A percentile compares a stretch with the other conserved stretches of the same genome.
phyloP scores from a whole-genome alignment of 306 rosid species.

The Mimosa bimucronata region DNA sequence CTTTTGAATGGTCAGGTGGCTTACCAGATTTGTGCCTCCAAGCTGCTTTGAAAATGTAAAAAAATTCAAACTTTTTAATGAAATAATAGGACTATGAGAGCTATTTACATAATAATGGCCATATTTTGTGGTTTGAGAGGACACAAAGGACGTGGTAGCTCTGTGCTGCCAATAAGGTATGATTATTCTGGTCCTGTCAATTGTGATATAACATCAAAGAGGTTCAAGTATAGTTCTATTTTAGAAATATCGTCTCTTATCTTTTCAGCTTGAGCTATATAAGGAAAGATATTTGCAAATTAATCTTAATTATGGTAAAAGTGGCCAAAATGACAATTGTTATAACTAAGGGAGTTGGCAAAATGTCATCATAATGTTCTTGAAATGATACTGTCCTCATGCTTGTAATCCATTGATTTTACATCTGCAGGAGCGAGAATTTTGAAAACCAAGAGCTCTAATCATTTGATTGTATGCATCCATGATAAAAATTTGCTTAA shows the following conservation, averaged over 20 bases:
- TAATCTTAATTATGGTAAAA: background rate
- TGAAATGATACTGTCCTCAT: background rate
- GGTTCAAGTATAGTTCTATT: constrained; percentile 11
- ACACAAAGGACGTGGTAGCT: constrained; percentile 9
- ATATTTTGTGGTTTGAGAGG: constrained; percentile 18
- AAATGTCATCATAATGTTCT: background rate
- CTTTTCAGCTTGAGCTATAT: background rate
- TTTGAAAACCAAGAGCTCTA: constrained; percentile 14
- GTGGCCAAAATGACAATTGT: constrained; percentile 6
- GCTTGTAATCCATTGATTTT: background rate
- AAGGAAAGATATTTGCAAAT: background rate
- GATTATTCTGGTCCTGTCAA: background rate
- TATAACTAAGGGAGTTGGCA: constrained; percentile 1
- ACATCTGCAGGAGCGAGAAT: background rate
- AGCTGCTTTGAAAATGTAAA: background rate
- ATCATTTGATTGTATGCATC: background rate
- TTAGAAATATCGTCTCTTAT: background rate
- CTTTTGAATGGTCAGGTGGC: constrained; percentile 25
- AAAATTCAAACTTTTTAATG: background rate
- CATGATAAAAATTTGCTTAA: background rate
- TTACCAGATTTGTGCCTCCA: background rate
- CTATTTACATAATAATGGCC: background rate
- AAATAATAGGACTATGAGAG: background rate
- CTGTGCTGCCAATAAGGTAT: constrained; percentile 20
- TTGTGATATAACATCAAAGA: constrained; percentile 8